Conservation (phyloP, 2,329 filamentous ascomycete genomes). For the Decorospora gaudefroyi region DNA sequence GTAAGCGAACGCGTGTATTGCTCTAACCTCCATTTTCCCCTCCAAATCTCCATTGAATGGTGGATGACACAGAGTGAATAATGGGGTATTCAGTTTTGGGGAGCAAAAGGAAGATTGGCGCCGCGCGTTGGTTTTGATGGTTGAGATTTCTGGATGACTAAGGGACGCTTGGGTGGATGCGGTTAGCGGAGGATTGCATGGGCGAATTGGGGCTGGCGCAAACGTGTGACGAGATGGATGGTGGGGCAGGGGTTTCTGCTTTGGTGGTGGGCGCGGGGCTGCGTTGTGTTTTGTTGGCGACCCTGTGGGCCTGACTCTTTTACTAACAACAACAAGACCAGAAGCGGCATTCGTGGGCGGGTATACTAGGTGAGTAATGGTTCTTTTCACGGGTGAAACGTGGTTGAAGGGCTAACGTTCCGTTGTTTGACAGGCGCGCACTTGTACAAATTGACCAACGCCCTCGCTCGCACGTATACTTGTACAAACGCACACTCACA, state of each 20-base stretch:
- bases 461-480: constrained; percentile 7
- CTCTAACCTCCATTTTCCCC: constrained; percentile 71
- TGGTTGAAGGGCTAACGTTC: constrained; percentile 11
- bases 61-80: constrained; percentile 70
- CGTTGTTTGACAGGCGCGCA: constrained; percentile 14
- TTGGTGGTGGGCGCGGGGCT: constrained; percentile 16
- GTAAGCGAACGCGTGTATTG: constrained; percentile 59
- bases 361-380: constrained; percentile 5
- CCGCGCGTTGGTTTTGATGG: constrained; percentile 14
- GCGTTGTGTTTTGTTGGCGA: constrained; percentile 15
- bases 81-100: constrained; percentile 52
- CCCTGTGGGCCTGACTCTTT: constrained; percentile 18
- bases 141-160: constrained; percentile 33
- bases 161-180: constrained; percentile 18
- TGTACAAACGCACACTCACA: constrained; percentile 12
- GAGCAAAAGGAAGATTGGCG: constrained; percentile 30
- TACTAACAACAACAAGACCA: constrained; percentile 7
- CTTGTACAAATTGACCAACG: constrained; percentile 10
- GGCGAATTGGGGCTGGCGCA: constrained; percentile 25
- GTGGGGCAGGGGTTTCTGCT: constrained; percentile 26
- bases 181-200: constrained; percentile 7
- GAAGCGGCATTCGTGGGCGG: not conserved
- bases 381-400: not conserved
- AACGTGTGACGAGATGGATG: constrained; percentile 17
- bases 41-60: constrained; percentile 64